phyloP scores from a whole-genome alignment of 1,284 basidiomycete species.

The Meira miltonrushii region DNA sequence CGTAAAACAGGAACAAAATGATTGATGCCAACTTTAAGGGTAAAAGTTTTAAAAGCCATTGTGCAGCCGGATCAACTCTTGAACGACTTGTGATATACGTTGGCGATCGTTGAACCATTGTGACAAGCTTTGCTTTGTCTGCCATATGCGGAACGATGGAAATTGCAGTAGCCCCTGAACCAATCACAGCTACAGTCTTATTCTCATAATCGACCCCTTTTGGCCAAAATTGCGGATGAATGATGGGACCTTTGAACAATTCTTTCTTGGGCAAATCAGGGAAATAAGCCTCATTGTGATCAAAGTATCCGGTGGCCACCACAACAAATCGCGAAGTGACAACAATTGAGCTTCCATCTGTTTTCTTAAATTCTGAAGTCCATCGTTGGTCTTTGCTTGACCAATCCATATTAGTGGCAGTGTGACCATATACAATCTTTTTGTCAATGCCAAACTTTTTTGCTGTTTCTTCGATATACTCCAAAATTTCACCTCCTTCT shows the following conservation, averaged over 20 bases:
- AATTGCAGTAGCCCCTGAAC: constrained; percentile 47
- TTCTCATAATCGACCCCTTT: constrained; percentile 31
- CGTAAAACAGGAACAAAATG: too few relatives aligned
- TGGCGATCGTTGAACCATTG: constrained; percentile 49
- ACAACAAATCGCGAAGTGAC: constrained; percentile 29
- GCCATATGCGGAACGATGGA: constrained; percentile 43
- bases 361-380: constrained; percentile 23
- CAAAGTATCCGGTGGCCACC: constrained; percentile 45
- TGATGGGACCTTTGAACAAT: constrained; percentile 43
- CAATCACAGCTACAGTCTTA: constrained; percentile 47
- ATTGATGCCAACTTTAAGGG: too few relatives aligned
- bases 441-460: constrained; percentile 39
- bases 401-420: constrained; percentile 28
- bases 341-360: constrained; percentile 18
- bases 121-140: constrained; percentile 30
- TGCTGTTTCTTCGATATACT: constrained; percentile 41
- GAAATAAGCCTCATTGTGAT: constrained; percentile 35
- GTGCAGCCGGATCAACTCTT: too few relatives aligned
- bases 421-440: constrained; percentile 31
- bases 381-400: constrained; percentile 32
- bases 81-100: not conserved
- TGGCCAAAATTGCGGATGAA: constrained; percentile 47
- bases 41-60: too few relatives aligned
- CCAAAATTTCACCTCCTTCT: constrained; percentile 35
- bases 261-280: constrained; percentile 40